Evolutionary conservation across 2,329 filamentous ascomycete genomes (phyloP).

Genomic region (Aspergillus sp.): DNA sequence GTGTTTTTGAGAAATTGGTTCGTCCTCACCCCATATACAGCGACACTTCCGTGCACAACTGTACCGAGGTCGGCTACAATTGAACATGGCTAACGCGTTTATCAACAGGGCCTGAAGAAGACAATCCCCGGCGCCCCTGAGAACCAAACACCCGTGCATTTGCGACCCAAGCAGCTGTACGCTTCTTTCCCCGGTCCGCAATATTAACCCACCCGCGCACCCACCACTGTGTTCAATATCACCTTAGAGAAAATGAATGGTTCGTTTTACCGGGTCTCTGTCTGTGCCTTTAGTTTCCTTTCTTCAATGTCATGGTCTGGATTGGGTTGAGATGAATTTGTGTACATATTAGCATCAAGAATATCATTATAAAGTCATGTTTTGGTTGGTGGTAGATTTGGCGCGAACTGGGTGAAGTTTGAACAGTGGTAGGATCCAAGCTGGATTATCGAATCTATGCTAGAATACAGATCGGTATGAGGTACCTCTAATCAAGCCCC

Average conservation of each 20-base stretch:
- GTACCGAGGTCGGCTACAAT: background rate
- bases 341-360: slow-evolving; percentile 48
- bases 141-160: slow-evolving; percentile 73
- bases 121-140: slow-evolving; percentile 74
- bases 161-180: slow-evolving; percentile 60
- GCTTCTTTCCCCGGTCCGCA: slow-evolving; percentile 46
- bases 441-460: slow-evolving; percentile 14
- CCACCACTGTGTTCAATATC: background rate
- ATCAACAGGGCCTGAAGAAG: slow-evolving; percentile 75
- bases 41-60: background rate
- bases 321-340: slow-evolving; percentile 35
- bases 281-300: slow-evolving; percentile 27
- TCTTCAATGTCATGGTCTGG: slow-evolving; percentile 27
- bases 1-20: slow-evolving; percentile 95
- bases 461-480: slow-evolving; percentile 18
- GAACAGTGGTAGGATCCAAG: background rate
- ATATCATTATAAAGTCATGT: slow-evolving; percentile 24
- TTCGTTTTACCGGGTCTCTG: slow-evolving; percentile 1
- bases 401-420: background rate
- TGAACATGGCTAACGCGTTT: slow-evolving; percentile 3
- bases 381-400: background rate
- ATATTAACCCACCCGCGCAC: slow-evolving; percentile 31
- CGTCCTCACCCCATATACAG: slow-evolving; percentile 39
- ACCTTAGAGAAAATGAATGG: slow-evolving; percentile 10
- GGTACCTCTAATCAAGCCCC: slow-evolving; percentile 15